Evolutionary conservation across 176 grass and related monocot species (phyloP), one percentile per base, ranked within the genome.

Genomic region (Oryza brachyantha): DNA sequence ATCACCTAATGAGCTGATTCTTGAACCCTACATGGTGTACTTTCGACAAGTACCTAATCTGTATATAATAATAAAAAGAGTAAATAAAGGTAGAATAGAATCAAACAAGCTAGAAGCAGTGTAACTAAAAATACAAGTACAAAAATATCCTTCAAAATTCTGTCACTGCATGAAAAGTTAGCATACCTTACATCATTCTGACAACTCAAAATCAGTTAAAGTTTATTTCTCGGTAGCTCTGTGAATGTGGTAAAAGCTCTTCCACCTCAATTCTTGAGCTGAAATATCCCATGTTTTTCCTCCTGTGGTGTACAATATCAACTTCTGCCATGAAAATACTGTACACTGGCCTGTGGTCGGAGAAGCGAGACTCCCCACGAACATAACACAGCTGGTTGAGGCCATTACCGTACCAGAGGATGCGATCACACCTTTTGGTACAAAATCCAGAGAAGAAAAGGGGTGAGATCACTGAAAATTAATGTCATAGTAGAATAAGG

Each of bases 301-400:
- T 88, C 61, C 80, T 88, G 5, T 75, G 85, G 74, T 75, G 89
- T 40, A 89, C 77, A 68, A 89, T 91, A 63, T 88, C 90, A 70
- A 97, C 90, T 64, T 97, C 93, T 64, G 93, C 90, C 45, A 70
- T 54, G 68, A 97, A 97, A 40, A 91, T 86, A 50, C 90, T 88
- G 42, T 97, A 97, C 58, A 97, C 93, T 1, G 93, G 90, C 60
- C 93, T 84, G 75, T 97, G 93, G 38, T 97, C 93, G 3, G 93
- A 97, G 80, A 97, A 97, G 70, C 93, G 88, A 24, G 85, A 93
- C 80, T 97, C 93, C 7, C 93, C 93, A 25, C 90, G 88, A 25
- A 93, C 80, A 46, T 97, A 97, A 65, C 80, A 86, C 34, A 93
- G 61, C 68, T 97, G 93, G 74, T 68, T 84, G 29, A 97, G 83